These are phyloP conservation scores for Aspergillus nanangensis DNA, from an alignment of 495 filamentous ascomycete species.

Conservation along the genomic window DNA sequence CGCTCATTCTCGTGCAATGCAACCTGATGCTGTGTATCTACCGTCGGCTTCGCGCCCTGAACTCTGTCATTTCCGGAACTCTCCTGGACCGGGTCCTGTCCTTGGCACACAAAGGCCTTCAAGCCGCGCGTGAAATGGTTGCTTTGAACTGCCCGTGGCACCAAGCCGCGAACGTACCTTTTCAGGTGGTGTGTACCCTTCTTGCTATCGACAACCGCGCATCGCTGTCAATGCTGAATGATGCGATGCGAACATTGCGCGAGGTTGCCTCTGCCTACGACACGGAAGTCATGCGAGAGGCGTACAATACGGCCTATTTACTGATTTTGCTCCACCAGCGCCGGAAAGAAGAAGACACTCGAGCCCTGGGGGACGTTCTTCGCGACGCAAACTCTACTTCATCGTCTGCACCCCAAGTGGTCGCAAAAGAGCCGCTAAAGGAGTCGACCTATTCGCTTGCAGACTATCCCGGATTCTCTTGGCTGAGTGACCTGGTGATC, in stretches of 20 bases:
- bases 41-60: conserved; percentile 43
- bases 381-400: conserved; percentile 22
- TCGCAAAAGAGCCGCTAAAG: conserved; percentile 3
- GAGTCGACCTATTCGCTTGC: conserved; percentile 15
- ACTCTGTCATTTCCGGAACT: conserved; percentile 28
- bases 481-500: conserved; percentile 41
- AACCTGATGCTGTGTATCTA: conserved; percentile 51
- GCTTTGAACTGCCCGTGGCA: conserved; percentile 45
- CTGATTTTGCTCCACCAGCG: conserved; percentile 42
- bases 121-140: conserved; percentile 36
- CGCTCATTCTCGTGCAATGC: conserved; percentile 41
- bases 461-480: conserved; percentile 31
- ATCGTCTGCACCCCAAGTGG: conserved; percentile 11
- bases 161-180: conserved; percentile 49
- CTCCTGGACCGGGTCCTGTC: conserved; percentile 34
- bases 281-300: conserved; percentile 46
- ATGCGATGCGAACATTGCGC: conserved; percentile 48
- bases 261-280: conserved; percentile 40
- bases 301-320: conserved; percentile 47
- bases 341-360: conserved; percentile 39
- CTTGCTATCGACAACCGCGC: conserved; percentile 47
- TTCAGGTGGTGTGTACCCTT: conserved; percentile 50
- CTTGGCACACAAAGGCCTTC: conserved; percentile 28
- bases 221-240: conserved; percentile 38
- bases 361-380: conserved; percentile 30